Percentiles rank a stretch among this genome's conserved stretches.
phyloP scores from a whole-genome alignment of 352 stramenopile species.

The Phytophthora pini region DNA sequence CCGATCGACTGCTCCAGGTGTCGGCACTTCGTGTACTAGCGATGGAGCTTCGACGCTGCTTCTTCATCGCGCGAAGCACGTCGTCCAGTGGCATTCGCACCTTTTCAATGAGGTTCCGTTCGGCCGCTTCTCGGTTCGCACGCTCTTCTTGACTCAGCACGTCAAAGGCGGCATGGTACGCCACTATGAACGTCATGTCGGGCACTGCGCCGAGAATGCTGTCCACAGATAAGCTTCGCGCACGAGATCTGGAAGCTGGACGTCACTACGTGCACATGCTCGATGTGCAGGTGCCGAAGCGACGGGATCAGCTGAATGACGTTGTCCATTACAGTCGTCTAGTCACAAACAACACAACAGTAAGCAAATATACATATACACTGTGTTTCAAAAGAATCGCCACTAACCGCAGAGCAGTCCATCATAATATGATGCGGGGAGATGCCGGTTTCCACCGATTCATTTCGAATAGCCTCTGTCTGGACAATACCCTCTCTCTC shows the following conservation, averaged over 20 bases:
- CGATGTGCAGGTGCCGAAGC: conserved; percentile 23
- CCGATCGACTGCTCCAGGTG: conserved; percentile 22
- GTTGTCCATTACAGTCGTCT: conserved; percentile 27
- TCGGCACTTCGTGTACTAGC: conserved; percentile 22
- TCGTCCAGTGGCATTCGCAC: conserved; percentile 21
- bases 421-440: conserved; percentile 76
- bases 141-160: conserved; percentile 26
- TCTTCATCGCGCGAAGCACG: conserved; percentile 31
- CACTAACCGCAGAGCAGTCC: conserved; percentile 65
- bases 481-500: conserved; percentile 50
- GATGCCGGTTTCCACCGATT: conserved; percentile 56
- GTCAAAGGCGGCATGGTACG: conserved; percentile 6
- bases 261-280: conserved; percentile 27
- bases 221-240: conserved; percentile 26
- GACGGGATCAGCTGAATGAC: conserved; percentile 25
- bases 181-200: conserved; percentile 21
- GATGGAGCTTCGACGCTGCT: conserved; percentile 22
- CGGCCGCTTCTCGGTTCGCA: conserved; percentile 22
- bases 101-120: conserved; percentile 26
- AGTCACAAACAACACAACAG: neutral
- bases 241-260: conserved; percentile 30
- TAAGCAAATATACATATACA: neutral
- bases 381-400: neutral
- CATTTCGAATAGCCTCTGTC: conserved; percentile 59
- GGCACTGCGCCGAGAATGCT: conserved; percentile 24